Base-by-base conservation (phyloP, 805 yeast genomes). In the Zygosaccharomyces rouxii region DNA sequence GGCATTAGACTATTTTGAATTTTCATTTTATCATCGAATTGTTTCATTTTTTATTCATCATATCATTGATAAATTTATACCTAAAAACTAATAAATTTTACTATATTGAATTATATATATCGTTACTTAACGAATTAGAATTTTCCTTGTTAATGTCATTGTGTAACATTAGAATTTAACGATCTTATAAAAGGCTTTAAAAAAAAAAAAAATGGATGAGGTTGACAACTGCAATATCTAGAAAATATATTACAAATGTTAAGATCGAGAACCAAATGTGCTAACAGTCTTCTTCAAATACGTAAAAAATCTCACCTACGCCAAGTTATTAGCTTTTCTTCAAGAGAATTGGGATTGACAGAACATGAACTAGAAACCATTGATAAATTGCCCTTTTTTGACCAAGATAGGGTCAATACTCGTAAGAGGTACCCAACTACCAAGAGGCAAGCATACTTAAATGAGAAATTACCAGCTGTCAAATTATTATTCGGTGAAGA, bases 401-500 rank as follows among this genome's bases (percentile, higher is more conserved):
- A 26, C 11, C 11, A 50, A 13, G 16, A 18, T 4, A 5, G 22
- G 14, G 19, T 14, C 23, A 40, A 29, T 14, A 37, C 44, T 10
- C 38, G 30, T 21, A 38, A 41, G n/a, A 14, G 37, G 10, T n/a
- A 38, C 4, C 29, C 45, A 25, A 48, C 50, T 6, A 48, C 40
- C 19, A 49, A 47, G 16, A 53, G 51, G 37, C 45, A 49, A 31
- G 44, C 48, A 7, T 59, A 63, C 31, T 14, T 63, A 10, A 35
- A 50, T 7, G 35, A 38, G 13, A 64, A 65, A 49, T 35, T 59
- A 2, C 50, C 49, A 0, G 43, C 31, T 3, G 61, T 59, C 1
- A 43, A 46, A 16, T 33, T 52, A 4, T 46, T 57, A 7, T 61
- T 64, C 38, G 58, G 60, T 6, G 42, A 38, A 10, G 58, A 57